A percentile compares a stretch with the other conserved stretches of the same genome.
These are phyloP conservation scores for Astrothelium subdiscretum DNA, from an alignment of 495 filamentous ascomycete genomes.

Conservation along the genomic window DNA sequence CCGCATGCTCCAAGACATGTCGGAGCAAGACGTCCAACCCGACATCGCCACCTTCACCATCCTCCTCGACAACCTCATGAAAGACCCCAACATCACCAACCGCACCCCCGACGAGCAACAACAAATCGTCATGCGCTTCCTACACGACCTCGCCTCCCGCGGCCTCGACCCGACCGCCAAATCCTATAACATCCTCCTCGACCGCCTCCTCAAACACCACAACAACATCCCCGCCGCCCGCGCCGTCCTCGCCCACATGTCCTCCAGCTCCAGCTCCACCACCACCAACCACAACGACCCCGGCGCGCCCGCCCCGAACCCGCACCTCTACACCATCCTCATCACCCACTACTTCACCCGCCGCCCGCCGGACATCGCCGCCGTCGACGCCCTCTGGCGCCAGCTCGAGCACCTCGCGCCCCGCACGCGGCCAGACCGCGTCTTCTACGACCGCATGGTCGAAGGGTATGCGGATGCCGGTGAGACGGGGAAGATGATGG, in stretches of 20 bases:
- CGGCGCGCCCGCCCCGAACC: constrained; percentile 38
- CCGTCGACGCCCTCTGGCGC: constrained; percentile 43
- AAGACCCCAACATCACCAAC: constrained; percentile 17
- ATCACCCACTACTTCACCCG: constrained; percentile 52
- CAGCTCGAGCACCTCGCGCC: constrained; percentile 27
- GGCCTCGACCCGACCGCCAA: constrained; percentile 44
- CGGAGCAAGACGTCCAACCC: constrained; percentile 29
- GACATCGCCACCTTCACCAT: constrained; percentile 45
- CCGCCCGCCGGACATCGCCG: constrained; percentile 43
- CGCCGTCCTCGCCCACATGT: constrained; percentile 50
- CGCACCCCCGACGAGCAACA: constrained; percentile 27
- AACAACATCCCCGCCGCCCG: constrained; percentile 40
- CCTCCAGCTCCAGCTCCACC: constrained; percentile 26
- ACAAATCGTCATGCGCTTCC: constrained; percentile 28
- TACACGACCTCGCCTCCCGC: constrained; percentile 40
- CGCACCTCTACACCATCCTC: constrained; percentile 59
- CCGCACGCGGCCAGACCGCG: constrained; percentile 34
- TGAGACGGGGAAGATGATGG: constrained; percentile 38
- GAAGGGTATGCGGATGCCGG: constrained; percentile 45
- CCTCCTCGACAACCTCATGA: constrained; percentile 39
- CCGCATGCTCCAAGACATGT: constrained; percentile 39
- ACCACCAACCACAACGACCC: no score
- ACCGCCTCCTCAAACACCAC: constrained; percentile 40
- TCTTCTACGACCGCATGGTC: constrained; percentile 58
- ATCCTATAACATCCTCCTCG: constrained; percentile 52